Base-by-base conservation (phyloP, 2,329 filamentous ascomycete species). In the Fusarium longipes region DNA sequence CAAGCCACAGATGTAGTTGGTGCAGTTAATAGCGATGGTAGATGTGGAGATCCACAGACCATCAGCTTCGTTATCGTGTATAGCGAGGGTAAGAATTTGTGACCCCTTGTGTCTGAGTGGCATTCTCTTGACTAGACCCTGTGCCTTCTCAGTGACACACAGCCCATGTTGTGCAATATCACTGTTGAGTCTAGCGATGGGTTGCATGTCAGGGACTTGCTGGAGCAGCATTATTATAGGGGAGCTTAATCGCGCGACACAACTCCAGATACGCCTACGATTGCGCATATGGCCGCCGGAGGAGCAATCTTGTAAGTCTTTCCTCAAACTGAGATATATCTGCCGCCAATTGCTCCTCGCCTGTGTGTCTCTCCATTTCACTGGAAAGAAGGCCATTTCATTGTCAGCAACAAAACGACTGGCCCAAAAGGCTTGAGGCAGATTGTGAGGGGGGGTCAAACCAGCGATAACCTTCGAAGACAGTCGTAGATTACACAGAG, bases 341-440 rank as follows among this genome's bases (percentile, higher is more conserved):
- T 5, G 4, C 3, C 51, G 32, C 50, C 63, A 67, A 4, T 20
- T 22, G 27, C 8, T 38, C 6, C 6, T 10, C 1, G 0, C 3
- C 10, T 3, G 3, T 17, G 5, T 11, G 2, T 9, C 15, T 2
- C 1, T 7, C n/a, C 4, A 20, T 3, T 20, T 3, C 0, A 35
- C 12, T 2, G 51, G 38, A 8, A 55, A 33, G 18, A 68, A 67
- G 8, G 5, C 22, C 54, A 67, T 54, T 6, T 68, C 63, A 4
- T 29, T 42, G 11, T 38, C 29, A 4, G 2, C 12, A 2, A 15
- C 6, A 8, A 68, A 68, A 3, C 63, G 63, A 2, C 63, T 68
- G 20, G 17, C 59, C 63, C 64, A 68, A 9, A 67, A 68, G 0
- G 17, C 29, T 8, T 61, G 59, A 1, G 63, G 38, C 17, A 68